Percentiles rank a stretch among this genome's conserved stretches.
Conservation (phyloP, 192 early-diverging fungal species). For the Mortierella alpina region DNA sequence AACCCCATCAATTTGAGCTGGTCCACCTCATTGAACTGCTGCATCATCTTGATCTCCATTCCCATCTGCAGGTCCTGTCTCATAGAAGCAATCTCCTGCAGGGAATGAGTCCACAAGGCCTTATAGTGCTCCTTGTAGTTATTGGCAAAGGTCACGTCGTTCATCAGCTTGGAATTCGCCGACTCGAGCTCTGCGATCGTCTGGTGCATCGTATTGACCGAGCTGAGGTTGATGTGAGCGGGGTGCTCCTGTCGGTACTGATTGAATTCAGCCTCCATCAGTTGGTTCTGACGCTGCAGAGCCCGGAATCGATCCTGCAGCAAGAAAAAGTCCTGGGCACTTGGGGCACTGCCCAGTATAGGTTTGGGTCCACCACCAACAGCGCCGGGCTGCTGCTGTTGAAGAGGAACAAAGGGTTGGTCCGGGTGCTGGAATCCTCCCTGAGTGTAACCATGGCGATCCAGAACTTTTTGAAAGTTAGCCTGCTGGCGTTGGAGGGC, state of each 20-base stretch:
- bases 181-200: conserved; percentile 49
- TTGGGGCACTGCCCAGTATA: conserved; percentile 20
- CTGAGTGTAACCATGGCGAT: conserved; percentile 41
- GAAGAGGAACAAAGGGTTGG: conserved; percentile 15
- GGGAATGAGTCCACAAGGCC: conserved; percentile 47
- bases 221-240: conserved; percentile 32
- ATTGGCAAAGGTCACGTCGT: conserved; percentile 53
- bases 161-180: conserved; percentile 44
- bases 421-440: conserved; percentile 40
- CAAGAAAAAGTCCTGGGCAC: conserved; percentile 46
- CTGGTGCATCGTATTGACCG: conserved; percentile 35
- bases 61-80: conserved; percentile 52
- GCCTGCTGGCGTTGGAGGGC: conserved; percentile 45
- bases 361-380: background rate
- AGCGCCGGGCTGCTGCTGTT: background rate
- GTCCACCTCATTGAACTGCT: conserved; percentile 51
- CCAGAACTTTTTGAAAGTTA: conserved; percentile 51
- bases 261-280: conserved; percentile 46
- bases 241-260: conserved; percentile 53
- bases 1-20: conserved; percentile 51
- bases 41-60: conserved; percentile 57
- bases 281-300: conserved; percentile 47
- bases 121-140: conserved; percentile 56
- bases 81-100: conserved; percentile 54
- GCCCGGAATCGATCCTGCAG: conserved; percentile 48